A percentile compares a stretch with the other conserved stretches of the same genome.
Evolutionary conservation across 1,284 basidiomycete species (phyloP).

Genomic region (Pseudozyma sp.): DNA sequence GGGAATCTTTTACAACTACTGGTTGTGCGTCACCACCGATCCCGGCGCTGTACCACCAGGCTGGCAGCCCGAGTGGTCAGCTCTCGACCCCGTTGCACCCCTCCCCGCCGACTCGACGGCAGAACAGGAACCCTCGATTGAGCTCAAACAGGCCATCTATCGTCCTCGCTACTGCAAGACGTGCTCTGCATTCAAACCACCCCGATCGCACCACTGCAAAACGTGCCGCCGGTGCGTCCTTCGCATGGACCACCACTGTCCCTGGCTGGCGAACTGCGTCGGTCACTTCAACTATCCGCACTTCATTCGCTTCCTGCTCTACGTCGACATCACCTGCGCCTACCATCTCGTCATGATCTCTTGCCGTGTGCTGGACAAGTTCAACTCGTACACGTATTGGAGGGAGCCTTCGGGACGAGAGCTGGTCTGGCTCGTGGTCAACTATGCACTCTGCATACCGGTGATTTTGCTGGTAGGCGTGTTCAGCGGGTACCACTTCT

Average conservation of each 20-base stretch:
- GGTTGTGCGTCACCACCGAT: constrained; percentile 50
- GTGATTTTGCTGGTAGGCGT: constrained; percentile 84
- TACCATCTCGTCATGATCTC: constrained; percentile 53
- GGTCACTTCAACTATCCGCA: constrained; percentile 68
- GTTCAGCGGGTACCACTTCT: constrained; percentile 85
- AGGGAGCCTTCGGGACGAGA: constrained; percentile 78
- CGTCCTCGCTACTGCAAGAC: constrained; percentile 59
- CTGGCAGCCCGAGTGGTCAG: constrained; percentile 57
- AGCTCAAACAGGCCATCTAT: constrained; percentile 41
- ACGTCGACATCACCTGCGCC: constrained; percentile 83
- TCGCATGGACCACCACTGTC: constrained; percentile 72
- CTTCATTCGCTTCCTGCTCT: constrained; percentile 72
- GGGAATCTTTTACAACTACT: constrained; percentile 61
- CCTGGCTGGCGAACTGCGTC: constrained; percentile 72
- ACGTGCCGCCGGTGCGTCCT: constrained; percentile 64
- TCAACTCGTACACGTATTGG: constrained; percentile 70
- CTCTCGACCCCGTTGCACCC: constrained; percentile 28
- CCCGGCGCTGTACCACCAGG: constrained; percentile 59
- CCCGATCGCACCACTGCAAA: constrained; percentile 68
- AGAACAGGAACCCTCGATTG: constrained; percentile 11
- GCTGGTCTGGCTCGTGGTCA: constrained; percentile 85
- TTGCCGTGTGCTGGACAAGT: constrained; percentile 54
- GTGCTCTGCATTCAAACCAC: constrained; percentile 62
- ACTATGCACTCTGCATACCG: constrained; percentile 85
- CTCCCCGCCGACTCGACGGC: background rate